Base-by-base conservation (phyloP, 345 rosid species). In the Rhodamnia rubescens region DNA sequence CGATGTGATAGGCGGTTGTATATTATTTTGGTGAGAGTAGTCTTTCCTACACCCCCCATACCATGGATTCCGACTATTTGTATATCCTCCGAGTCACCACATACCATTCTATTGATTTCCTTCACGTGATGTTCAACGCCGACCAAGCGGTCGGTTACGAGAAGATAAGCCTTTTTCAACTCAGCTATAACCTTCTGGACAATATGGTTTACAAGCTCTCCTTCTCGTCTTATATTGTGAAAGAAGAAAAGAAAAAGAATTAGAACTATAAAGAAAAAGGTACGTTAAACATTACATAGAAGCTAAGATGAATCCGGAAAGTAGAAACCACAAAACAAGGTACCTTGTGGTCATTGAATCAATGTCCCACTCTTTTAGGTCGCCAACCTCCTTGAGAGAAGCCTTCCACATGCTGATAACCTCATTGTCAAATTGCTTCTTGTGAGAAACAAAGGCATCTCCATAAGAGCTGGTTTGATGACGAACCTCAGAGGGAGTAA, bases 101-200 rank as follows among this genome's bases (percentile, higher is more conserved):
- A 27, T 1, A 59, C 1, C 40, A 59, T 59, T 59, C 0, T 27
- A 59, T 27, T 1, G 40, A 59, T 59, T 59, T 59, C 74, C 74
- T 59, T 59, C 40, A 59, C 21, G 0, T 59, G 74, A 59, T 27
- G 2, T 27, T 59, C 74, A 14, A 27, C 0, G 0, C 40, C 20
- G 0, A 59, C 40, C 40, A 27, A 27, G 40, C 0, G 1, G 5
- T 59, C 0, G 0, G 10, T 27, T 0, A 59, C 74, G 9, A 6
- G 40, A 2, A 59, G 5, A 59, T 0, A 7, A 1, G 20, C 20
- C 74, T 0, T 27, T 59, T 27, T 59, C 74, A 59, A 59, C 74
- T 59, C 36, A 59, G 2, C 74, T 27, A 59, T 59, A 59, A 59
- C 36, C 74, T 13, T 58, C 4, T 27, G 20, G 36, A 59, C 74